Evolutionary conservation across 1,284 basidiomycete genomes (phyloP), one percentile per base, ranked within the genome.

Genomic region (Fomitiporia mediterranea): DNA sequence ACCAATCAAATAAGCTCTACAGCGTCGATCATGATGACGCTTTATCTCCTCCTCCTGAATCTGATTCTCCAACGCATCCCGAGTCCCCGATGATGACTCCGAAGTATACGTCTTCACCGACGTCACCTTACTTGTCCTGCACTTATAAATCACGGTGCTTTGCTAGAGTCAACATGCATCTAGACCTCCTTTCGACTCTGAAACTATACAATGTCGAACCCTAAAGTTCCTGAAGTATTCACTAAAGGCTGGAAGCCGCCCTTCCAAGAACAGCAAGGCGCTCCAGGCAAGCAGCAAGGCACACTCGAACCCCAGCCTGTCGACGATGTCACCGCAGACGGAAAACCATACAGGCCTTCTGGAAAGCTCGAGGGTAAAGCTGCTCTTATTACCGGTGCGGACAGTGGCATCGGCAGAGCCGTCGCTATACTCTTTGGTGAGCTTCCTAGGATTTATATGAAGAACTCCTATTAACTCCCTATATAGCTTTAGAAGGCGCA

Each of bases 401-500:
- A 81, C 64, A 74, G 71, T 39, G 78, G 79, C 17, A 81, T 80
- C 46, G 77, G 78, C 3, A 63, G 76, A 11, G 61, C 65, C 38
- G 61, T 67, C 13, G 71, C 71, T 3, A 64, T 75, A 5, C 66
- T 75, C 6, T 74, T 70, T 48, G 70, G 70, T 72, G 38, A 28
- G 67, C n/a, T 66, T 13, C n/a, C n/a, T n/a, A n/a, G n/a, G n/a
- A n/a, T n/a, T n/a, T n/a, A n/a, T n/a, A n/a, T n/a, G n/a, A n/a
- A n/a, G n/a, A n/a, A n/a, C n/a, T n/a, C n/a, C n/a, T n/a, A n/a
- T n/a, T n/a, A n/a, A n/a, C n/a, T n/a, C n/a, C n/a, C n/a, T n/a
- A n/a, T n/a, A 25, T 53, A 74, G 81, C 82, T 0, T 68, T 82
- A 25, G 82, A 84, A 66, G 82, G 82, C 4, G 82, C 81, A 19